Evolutionary conservation across 257 asterid species (phyloP), one percentile per base, ranked within the genome.

Genomic region (Forsythia suspensa): DNA sequence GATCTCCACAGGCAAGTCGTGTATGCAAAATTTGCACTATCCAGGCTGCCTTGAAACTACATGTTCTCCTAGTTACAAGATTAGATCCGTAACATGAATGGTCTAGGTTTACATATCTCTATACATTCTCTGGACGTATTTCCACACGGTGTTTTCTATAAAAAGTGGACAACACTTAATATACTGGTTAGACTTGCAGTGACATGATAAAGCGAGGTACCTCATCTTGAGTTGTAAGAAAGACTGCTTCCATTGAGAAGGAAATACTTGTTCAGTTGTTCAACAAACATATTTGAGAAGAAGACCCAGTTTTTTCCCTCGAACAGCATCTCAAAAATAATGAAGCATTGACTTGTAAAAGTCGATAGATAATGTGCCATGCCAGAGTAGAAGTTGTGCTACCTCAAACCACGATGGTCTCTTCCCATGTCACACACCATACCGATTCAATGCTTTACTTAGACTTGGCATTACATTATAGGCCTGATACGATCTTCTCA

Each of bases 401-500:
- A 48, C 65, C 65, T 1, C 24, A 55, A 55, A 55, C 21, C 44
- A n/a, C 11, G 43, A 42, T 71, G 21, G 73, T 36, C 40, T 10
- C 43, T 16, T 74, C 12, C 24, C 41, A 57, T 59, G 68, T 91
- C 85, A 93, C 37, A 92, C 89, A 39, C 97, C 97, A 77, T 96
- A 95, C 15, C 97, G 95, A 80, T 84, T 88, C 87, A 94, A 77
- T 4, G 88, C 97, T 86, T 91, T 94, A 77, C 90, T 87, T 78
- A 96, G 92, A 84, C 92, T 88, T n/a, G 98, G 99, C 99, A 96
- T 94, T 42, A 94, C 98, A 52, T 96, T 94, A 84, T 96, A 96
- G 42, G 99, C 99, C 87, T 96, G 97, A 86, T 96, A 96, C 4
- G 99, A 96, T 85, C 99, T 90, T 89, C 99, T 90, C 84, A 96